Conservation (phyloP, 1,284 basidiomycete species). For the Hemileia vastatrix region DNA sequence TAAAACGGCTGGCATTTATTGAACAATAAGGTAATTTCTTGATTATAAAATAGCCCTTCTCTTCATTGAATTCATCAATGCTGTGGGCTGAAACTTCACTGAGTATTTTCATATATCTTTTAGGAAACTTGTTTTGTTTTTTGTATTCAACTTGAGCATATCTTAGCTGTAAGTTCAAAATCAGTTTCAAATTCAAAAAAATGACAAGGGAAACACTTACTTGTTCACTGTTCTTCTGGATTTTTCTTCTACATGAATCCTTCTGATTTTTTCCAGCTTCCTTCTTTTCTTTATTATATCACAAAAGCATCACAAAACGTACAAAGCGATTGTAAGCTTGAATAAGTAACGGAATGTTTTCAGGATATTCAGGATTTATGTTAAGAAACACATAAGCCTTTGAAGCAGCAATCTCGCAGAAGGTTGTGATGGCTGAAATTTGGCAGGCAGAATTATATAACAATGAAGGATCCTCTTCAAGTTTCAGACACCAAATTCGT, state of each 20-base stretch:
- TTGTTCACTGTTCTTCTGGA: background rate
- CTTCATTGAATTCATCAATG: background rate
- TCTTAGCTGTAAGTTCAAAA: background rate
- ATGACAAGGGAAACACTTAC: too few species aligned
- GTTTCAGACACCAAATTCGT: constrained; percentile 1
- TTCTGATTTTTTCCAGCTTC: background rate
- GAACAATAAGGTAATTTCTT: background rate
- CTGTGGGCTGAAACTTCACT: background rate
- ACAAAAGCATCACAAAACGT: background rate
- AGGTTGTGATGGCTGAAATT: background rate
- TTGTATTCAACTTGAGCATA: background rate
- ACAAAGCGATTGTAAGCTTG: background rate
- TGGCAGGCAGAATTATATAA: constrained; percentile 3
- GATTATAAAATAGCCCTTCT: background rate
- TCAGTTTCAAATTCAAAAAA: background rate
- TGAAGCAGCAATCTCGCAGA: background rate
- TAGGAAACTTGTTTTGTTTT: background rate
- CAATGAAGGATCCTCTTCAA: background rate
- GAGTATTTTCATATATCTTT: background rate
- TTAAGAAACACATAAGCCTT: background rate
- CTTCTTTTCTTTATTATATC: background rate
- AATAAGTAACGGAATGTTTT: background rate
- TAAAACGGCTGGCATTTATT: background rate
- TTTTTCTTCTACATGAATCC: background rate
- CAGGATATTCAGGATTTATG: background rate